phyloP scores from a whole-genome alignment of 805 yeast genomes.

The Pichia nanzhaoensis region DNA sequence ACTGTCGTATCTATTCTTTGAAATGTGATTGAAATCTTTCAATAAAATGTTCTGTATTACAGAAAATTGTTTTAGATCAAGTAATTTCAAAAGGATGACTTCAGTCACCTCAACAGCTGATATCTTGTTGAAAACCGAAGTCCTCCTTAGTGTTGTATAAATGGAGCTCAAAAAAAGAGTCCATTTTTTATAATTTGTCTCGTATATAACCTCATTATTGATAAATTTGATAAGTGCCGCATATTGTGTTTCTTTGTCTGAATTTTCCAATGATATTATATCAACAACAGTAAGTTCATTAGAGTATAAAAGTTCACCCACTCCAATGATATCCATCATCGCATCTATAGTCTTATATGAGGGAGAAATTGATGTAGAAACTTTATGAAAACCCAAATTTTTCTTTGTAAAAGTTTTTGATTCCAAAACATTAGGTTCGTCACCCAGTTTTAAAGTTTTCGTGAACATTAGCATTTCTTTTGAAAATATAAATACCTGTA shows the following conservation, averaged over 20 bases:
- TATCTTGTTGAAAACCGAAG: conserved; percentile 24
- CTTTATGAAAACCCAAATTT: not conserved
- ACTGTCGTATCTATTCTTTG: conserved; percentile 9
- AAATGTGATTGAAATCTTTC: conserved; percentile 17
- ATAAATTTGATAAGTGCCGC: conserved; percentile 23
- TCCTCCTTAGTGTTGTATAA: conserved; percentile 23
- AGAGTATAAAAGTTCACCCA: conserved; percentile 25
- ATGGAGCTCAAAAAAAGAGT: conserved; percentile 22
- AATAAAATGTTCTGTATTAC: conserved; percentile 16
- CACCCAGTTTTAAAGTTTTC: conserved; percentile 10
- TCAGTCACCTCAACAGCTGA: conserved; percentile 17
- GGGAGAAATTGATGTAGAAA: conserved; percentile 7
- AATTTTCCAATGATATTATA: conserved; percentile 18
- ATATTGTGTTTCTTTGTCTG: conserved; percentile 17
- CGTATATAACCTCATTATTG: conserved; percentile 19
- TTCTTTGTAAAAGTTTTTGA: not conserved
- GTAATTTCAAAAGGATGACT: conserved; percentile 18
- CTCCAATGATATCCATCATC: conserved; percentile 20
- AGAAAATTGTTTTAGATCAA: conserved; percentile 19
- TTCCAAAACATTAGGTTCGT: not conserved
- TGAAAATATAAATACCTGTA: conserved; percentile 21
- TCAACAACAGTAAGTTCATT: conserved; percentile 24
- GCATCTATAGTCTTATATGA: conserved; percentile 14
- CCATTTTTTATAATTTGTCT: conserved; percentile 21
- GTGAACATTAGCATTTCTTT: conserved; percentile 23